Evolutionary conservation across 2,329 filamentous ascomycete genomes (phyloP).

Genomic region (Colletotrichum spinosum): DNA sequence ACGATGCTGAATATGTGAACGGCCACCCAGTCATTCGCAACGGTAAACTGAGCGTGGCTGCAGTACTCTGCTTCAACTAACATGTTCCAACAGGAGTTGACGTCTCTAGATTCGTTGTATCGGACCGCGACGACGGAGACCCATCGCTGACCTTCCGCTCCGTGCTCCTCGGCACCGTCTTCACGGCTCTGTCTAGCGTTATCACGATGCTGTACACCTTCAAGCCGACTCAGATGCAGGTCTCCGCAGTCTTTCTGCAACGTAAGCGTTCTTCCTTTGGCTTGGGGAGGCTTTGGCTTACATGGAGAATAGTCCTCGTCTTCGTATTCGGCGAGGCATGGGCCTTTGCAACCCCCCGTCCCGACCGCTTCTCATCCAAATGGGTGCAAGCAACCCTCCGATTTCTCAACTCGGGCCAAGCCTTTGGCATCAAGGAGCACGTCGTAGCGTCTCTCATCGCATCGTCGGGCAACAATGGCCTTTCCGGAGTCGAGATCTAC

Average conservation of each 20-base stretch:
- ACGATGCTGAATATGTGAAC: conserved; percentile 17
- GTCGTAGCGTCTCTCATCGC: conserved; percentile 40
- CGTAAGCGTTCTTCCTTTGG: conserved; percentile 8
- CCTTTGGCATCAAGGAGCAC: conserved; percentile 39
- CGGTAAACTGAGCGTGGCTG: not conserved
- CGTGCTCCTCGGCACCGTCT: conserved; percentile 36
- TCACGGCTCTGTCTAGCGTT: conserved; percentile 39
- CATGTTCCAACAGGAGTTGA: conserved; percentile 22
- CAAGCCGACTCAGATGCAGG: conserved; percentile 38
- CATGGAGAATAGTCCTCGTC: conserved; percentile 16
- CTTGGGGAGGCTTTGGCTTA: not conserved
- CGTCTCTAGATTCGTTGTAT: conserved; percentile 40
- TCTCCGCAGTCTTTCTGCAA: conserved; percentile 38
- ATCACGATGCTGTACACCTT: conserved; percentile 40
- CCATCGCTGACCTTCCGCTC: conserved; percentile 40
- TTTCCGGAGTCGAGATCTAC: conserved; percentile 40
- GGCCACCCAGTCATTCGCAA: conserved; percentile 34
- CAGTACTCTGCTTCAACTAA: not conserved
- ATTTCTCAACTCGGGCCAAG: conserved; percentile 38
- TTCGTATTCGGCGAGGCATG: conserved; percentile 36
- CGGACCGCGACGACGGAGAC: conserved; percentile 39
- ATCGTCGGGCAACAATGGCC: conserved; percentile 39
- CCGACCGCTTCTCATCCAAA: conserved; percentile 21
- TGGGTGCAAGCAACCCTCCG: conserved; percentile 23
- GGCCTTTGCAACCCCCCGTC: conserved; percentile 29